phyloP scores from a whole-genome alignment of 106 monocot species.

The Vanilla planifolia region DNA sequence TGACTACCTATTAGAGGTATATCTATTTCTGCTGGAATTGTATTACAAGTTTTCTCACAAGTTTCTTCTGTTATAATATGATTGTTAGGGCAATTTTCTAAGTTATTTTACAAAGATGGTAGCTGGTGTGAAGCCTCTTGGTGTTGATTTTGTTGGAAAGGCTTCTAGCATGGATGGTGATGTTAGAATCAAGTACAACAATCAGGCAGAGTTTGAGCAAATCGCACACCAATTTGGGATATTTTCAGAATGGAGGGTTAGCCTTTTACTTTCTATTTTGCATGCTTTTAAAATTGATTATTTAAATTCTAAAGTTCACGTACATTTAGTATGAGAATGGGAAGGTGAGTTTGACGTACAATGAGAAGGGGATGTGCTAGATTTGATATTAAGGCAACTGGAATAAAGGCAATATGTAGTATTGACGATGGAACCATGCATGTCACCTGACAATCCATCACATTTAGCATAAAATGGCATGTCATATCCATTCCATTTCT shows the following conservation, averaged over 20 bases:
- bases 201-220: constrained; percentile 69
- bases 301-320: no score
- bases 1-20: constrained; percentile 75
- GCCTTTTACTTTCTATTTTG: constrained; percentile 2
- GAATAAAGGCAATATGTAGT: no score
- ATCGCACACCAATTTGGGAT: constrained; percentile 94
- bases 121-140: constrained; percentile 61
- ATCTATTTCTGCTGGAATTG: neutral
- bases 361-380: no score
- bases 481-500: no score
- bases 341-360: no score
- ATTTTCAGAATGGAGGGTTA: constrained; percentile 98
- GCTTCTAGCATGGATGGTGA: constrained; percentile 64
- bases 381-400: no score
- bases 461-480: no score
- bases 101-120: constrained; percentile 64
- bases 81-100: constrained; percentile 56
- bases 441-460: no score
- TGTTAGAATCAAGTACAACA: constrained; percentile 66
- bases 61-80: neutral
- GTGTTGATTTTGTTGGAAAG: constrained; percentile 47
- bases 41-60: neutral
- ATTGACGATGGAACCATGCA: no score
- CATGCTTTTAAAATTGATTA: neutral
- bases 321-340: no score